phyloP scores from a whole-genome alignment of 176 grass and related monocot genomes.

The Juncus effusus region DNA sequence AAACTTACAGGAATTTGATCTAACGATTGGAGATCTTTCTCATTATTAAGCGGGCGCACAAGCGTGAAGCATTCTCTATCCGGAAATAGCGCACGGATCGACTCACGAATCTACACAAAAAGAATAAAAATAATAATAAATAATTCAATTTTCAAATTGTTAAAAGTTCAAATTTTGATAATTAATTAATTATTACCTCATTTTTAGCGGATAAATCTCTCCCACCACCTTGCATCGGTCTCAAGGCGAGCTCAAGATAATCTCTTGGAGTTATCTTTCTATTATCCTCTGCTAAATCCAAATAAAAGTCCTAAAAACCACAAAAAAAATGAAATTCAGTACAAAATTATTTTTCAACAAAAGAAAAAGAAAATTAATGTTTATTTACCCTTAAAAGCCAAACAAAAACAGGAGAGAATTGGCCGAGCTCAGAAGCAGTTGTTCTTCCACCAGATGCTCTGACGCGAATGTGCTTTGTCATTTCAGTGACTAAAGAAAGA shows the following conservation, averaged over 20 bases:
- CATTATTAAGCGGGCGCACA: constrained; percentile 83
- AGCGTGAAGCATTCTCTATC: constrained; percentile 93
- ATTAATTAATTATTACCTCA: constrained; percentile 31
- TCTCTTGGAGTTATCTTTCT: constrained; percentile 91
- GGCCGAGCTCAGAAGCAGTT: constrained; percentile 74
- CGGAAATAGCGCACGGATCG: constrained; percentile 87
- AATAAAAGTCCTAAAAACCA: constrained; percentile 71
- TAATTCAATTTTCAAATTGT: constrained; percentile 15
- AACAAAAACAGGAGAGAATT: constrained; percentile 96
- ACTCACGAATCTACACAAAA: constrained; percentile 64
- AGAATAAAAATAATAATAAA: constrained; percentile 9
- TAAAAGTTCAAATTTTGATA: neutral
- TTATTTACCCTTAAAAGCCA: constrained; percentile 79
- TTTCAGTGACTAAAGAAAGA: constrained; percentile 94
- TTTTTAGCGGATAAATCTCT: constrained; percentile 76
- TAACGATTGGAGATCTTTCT: constrained; percentile 88
- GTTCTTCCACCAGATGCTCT: constrained; percentile 86
- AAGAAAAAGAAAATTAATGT: neutral
- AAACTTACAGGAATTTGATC: constrained; percentile 85
- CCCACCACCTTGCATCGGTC: constrained; percentile 70
- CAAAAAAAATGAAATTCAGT: neutral
- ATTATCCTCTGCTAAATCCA: constrained; percentile 89
- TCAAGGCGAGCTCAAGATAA: constrained; percentile 84
- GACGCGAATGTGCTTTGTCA: constrained; percentile 98
- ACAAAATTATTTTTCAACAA: constrained; percentile 1